Base-by-base conservation (phyloP, 495 filamentous ascomycete species). In the Penicillium psychrofluorescens region DNA sequence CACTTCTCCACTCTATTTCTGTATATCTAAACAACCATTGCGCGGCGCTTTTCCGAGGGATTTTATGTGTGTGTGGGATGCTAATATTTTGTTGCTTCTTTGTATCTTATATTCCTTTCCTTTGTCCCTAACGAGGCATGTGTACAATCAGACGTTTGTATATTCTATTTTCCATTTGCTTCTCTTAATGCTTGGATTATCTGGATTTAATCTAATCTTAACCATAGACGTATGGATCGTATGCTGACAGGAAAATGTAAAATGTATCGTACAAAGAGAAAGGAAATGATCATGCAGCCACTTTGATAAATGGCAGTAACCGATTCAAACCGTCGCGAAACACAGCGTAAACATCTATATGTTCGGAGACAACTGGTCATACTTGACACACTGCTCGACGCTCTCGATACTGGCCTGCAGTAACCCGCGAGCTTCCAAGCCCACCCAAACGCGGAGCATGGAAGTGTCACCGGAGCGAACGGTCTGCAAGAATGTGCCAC, bases 381-480 rank as follows among this genome's bases (percentile, higher is more conserved):
- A 90, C 55, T 86, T 87, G 54, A 94, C 88, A 53, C 86, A 88
- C 43, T 78, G 66, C 60, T 91, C 88, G 11, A 95, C 90, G 61
- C 86, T 86, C 53, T 96, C 88, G 35, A 90, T 80, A 45, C 85
- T 89, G 36, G 86, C 88, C 63, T 90, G 85, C 64, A 97, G 72
- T 58, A 92, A 87, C 50, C 81, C 83, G 46, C 92, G 77, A 15
- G 89, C 85, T 62, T 98, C 92, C 14, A 98, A 67, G 10, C 90
- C 90, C 30, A 90, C 76, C 92, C 92, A 98, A 1, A 98, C 81
- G 58, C 89, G 88, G 50, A 96, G 67, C 83, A 98, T 90, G n/a
- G 84, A 88, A 51, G 86, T 84, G 54, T 95, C 90, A 40, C 84
- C 84, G 31, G 77, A 70, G 44, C 77, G 78, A 1, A 73, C 72